Evolutionary conservation across 225 moss, liverwort and hornwort genomes (phyloP).

Genomic region (Thuidium tamariscinum): DNA sequence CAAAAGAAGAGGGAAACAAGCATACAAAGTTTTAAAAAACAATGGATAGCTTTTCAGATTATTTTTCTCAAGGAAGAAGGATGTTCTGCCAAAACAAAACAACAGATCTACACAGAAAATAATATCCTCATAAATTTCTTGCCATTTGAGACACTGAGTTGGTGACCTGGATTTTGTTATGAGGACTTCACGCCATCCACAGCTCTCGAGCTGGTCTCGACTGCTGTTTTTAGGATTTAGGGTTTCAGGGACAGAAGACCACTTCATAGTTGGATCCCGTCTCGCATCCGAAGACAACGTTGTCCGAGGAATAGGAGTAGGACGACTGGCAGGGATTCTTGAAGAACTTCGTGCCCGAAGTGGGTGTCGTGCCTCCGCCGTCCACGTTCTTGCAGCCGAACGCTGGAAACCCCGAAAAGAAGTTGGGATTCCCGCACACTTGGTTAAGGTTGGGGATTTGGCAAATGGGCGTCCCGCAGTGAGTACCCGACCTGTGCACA

Average conservation of each 20-base stretch:
- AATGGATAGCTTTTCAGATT: not conserved
- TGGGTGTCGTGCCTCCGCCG: not conserved
- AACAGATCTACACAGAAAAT: not conserved
- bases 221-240: not conserved
- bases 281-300: not conserved
- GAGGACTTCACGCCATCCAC: too few species aligned
- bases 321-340: not conserved
- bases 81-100: not conserved
- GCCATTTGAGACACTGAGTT: too few species aligned
- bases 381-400: not conserved
- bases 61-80: not conserved
- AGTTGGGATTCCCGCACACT: not conserved
- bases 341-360: not conserved
- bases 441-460: not conserved
- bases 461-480: not conserved
- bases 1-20: not conserved
- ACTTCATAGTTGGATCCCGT: not conserved
- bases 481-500: not conserved
- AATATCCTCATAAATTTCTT: not conserved
- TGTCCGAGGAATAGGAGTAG: not conserved
- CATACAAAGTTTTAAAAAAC: not conserved
- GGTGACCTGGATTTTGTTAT: too few species aligned
- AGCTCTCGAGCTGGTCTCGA: not conserved
- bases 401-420: not conserved
- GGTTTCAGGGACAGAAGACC: not conserved